Evolutionary conservation across 2,329 filamentous ascomycete genomes (phyloP).

Genomic region (Aureobasidium sp.): DNA sequence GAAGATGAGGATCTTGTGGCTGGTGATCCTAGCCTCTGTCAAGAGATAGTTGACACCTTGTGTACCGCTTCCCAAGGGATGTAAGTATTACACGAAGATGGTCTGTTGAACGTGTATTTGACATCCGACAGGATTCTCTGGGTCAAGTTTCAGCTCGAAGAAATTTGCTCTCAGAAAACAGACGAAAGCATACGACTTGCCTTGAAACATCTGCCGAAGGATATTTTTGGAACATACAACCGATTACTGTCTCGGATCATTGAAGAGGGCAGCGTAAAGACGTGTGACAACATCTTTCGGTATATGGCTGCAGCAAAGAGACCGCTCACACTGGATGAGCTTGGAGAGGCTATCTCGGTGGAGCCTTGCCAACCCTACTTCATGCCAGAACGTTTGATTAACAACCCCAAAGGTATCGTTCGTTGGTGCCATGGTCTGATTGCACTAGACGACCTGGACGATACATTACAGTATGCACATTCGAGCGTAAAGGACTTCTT

Average conservation of each 20-base stretch:
- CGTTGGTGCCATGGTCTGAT: neutral
- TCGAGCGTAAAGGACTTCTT: neutral
- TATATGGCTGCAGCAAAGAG: neutral
- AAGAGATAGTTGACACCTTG: neutral
- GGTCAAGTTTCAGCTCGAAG: neutral
- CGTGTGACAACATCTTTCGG: neutral
- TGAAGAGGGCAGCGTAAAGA: neutral
- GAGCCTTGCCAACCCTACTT: neutral
- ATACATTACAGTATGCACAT: neutral
- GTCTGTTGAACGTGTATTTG: neutral
- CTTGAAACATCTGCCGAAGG: neutral
- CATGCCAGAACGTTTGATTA: neutral
- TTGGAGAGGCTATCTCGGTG: neutral
- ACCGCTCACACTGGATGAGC: neutral
- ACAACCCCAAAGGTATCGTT: neutral
- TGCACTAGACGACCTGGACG: neutral
- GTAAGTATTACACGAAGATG: neutral
- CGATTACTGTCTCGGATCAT: neutral
- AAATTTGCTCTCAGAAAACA: neutral
- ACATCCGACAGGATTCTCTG: neutral
- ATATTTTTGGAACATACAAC: neutral
- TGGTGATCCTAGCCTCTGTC: neutral
- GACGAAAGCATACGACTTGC: neutral
- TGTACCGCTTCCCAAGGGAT: neutral
- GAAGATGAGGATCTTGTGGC: neutral